Evolutionary conservation across 139 green algal genomes (phyloP), one percentile per base, ranked within the genome.

Genomic region (Dunaliella primolecta): DNA sequence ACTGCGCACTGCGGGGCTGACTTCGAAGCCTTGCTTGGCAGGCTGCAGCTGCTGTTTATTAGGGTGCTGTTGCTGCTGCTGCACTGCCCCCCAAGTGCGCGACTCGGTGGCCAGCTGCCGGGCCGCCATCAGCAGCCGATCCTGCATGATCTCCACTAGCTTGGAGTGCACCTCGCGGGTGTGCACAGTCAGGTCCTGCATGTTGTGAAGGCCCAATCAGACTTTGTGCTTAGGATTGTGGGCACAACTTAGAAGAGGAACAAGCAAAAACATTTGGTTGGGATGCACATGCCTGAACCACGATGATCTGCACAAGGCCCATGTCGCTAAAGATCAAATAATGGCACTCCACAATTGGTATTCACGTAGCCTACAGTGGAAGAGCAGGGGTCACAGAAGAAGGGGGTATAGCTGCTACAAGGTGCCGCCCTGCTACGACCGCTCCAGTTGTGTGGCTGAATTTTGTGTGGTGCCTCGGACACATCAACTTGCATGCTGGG

Each of bases 131-230:
- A 82, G 20, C 34, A 92, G 86, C 7, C 89, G 77, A 72, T 94
- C 92, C 71, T 94, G 91, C 94, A 98, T 98, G 87, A 98, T 98
- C 78, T 92, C 87, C n/a, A 98, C 94, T 75, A 98, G 90, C 93
- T 98, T 98, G 89, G 79, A 88, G 87, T 96, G 92, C 64, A 98
- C 91, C 88, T 97, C 93, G 56, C 92, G 88, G 57, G 92, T 88
- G 88, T 98, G 95, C 29, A 94, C 84, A 29, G 71, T 85, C 79
- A 97, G 86, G 86, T 98, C 95, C 92, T 95, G 86, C 46, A 81
- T 1, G 70, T n/a, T n/a, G n/a, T n/a, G 2, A 7, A 64, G 81
- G 21, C 29, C 46, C 3, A 36, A 3, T 55, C 3, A 21, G 30
- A 34, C 21, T 29, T 1, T 81, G 64, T 3, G 23, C 30, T 72